These are phyloP conservation scores for Quercus mongolica DNA, from an alignment of 306 rosid species.

Conservation along the genomic window DNA sequence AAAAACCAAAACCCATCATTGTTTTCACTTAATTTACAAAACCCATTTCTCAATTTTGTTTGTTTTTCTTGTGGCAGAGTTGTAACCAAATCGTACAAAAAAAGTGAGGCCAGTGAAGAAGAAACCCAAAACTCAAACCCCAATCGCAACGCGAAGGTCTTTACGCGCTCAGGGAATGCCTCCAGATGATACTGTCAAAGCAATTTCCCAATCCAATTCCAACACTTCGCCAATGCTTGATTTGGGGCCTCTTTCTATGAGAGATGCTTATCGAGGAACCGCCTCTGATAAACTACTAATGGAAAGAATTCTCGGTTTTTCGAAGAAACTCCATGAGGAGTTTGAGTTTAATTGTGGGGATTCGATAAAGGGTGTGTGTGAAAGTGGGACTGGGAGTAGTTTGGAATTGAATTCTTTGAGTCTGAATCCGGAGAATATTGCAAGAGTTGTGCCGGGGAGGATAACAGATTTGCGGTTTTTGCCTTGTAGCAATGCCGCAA, in stretches of 20 bases:
- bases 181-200: constrained; percentile 11
- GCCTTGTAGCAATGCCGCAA: constrained; percentile 46
- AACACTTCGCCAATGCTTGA: background rate
- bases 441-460: constrained; percentile 60
- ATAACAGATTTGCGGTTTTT: constrained; percentile 47
- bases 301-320: constrained; percentile 38
- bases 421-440: constrained; percentile 59
- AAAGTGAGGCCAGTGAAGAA: constrained; percentile 37
- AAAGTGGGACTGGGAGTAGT: background rate
- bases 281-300: constrained; percentile 35
- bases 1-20: too few species aligned
- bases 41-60: background rate
- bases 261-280: constrained; percentile 34
- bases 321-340: constrained; percentile 16
- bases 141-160: constrained; percentile 61
- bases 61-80: constrained; percentile 26
- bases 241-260: constrained; percentile 52
- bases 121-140: constrained; percentile 45
- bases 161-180: constrained; percentile 61
- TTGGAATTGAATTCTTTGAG: constrained; percentile 38
- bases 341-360: background rate
- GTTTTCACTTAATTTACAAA: background rate
- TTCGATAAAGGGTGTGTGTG: background rate
- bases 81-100: constrained; percentile 44
- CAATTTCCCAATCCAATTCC: background rate